Evolutionary conservation across 2,329 filamentous ascomycete genomes (phyloP).

Genomic region (Akanthomyces muscarius): DNA sequence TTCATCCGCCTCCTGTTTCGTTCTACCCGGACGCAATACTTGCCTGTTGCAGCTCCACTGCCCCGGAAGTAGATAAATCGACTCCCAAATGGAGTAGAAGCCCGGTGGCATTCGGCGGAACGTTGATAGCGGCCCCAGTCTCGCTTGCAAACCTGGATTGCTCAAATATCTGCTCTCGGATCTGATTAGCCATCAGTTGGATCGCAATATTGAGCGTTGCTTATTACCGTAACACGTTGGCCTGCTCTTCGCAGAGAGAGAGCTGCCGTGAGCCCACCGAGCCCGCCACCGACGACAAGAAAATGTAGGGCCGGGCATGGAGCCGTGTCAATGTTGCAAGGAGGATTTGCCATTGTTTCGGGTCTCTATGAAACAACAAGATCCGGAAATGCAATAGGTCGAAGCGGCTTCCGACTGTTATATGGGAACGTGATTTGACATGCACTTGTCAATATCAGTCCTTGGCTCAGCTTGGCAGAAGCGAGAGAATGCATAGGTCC

Average conservation of each 20-base stretch:
- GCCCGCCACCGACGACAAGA: slow-evolving; percentile 40
- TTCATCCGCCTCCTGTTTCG: background rate
- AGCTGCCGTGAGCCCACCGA: slow-evolving; percentile 50
- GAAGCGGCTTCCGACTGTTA: too few relatives aligned
- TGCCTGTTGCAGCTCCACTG: slow-evolving; percentile 2
- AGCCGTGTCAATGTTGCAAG: too few relatives aligned
- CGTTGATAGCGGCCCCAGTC: slow-evolving; percentile 54
- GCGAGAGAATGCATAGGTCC: too few relatives aligned
- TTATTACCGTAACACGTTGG: slow-evolving; percentile 36
- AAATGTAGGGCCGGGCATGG: background rate
- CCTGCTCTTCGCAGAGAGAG: slow-evolving; percentile 51
- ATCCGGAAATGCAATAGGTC: too few relatives aligned
- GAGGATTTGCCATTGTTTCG: too few relatives aligned
- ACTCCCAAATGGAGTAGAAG: slow-evolving; percentile 42
- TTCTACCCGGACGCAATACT: background rate
- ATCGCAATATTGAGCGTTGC: too few relatives aligned
- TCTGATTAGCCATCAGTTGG: too few relatives aligned
- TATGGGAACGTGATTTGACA: too few relatives aligned
- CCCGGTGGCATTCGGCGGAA: slow-evolving; percentile 57
- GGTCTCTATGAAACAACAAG: too few relatives aligned
- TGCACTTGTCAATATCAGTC: too few relatives aligned
- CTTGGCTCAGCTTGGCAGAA: too few relatives aligned
- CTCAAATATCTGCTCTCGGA: slow-evolving; percentile 44
- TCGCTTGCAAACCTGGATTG: slow-evolving; percentile 52
- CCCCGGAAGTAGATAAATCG: slow-evolving; percentile 32